These are phyloP conservation scores for Sherardia arvensis DNA, from an alignment of 257 asterid species.

Conservation along the genomic window DNA sequence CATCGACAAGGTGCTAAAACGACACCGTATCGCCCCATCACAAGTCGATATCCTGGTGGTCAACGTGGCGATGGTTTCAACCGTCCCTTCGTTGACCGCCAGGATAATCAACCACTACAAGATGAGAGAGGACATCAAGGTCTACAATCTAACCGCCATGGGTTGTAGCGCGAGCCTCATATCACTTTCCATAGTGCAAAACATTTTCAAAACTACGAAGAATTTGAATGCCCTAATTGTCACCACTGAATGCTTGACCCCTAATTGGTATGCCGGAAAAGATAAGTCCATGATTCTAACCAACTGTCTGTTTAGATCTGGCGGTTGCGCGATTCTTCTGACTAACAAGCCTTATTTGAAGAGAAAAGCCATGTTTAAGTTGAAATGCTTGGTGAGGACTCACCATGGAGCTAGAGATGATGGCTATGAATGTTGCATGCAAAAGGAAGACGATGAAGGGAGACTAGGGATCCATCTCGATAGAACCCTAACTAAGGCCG, in stretches of 20 bases:
- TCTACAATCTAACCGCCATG: constrained; percentile 74
- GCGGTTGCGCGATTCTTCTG: constrained; percentile 63
- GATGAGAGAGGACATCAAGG: constrained; percentile 60
- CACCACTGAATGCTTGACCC: constrained; percentile 63
- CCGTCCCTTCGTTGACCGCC: constrained; percentile 47
- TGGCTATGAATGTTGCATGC: constrained; percentile 55
- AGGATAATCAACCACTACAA: constrained; percentile 48
- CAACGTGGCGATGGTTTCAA: constrained; percentile 65
- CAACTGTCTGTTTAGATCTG: constrained; percentile 65
- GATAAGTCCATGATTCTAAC: constrained; percentile 83
- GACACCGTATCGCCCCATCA: constrained; percentile 33
- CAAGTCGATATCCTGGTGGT: constrained; percentile 76
- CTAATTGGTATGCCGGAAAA: constrained; percentile 76
- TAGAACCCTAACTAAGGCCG: constrained; percentile 65
- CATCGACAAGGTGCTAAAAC: constrained; percentile 34
- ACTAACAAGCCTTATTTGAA: constrained; percentile 36
- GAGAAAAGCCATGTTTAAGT: constrained; percentile 42
- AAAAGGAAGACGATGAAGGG: constrained; percentile 65
- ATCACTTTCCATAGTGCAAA: constrained; percentile 44
- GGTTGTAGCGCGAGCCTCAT: constrained; percentile 87
- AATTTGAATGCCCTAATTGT: constrained; percentile 50
- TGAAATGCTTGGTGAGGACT: constrained; percentile 55
- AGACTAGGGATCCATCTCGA: constrained; percentile 56
- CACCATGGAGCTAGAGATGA: constrained; percentile 77
- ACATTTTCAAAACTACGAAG: constrained; percentile 28